A percentile compares a stretch with the other conserved stretches of the same genome.
phyloP scores from a whole-genome alignment of 169 alveolate species.

The Plasmodium cynomolgi region DNA sequence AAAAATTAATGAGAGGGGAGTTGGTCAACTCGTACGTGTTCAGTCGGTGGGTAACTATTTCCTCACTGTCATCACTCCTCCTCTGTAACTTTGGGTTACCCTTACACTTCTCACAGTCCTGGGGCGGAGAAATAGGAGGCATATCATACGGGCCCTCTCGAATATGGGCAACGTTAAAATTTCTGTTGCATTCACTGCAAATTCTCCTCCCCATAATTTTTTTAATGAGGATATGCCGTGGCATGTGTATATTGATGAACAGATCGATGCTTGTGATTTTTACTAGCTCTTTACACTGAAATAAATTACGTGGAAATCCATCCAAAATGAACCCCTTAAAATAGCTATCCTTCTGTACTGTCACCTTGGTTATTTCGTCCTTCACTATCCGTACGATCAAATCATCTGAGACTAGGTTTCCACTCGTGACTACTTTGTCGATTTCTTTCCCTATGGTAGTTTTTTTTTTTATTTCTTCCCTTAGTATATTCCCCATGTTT shows the following conservation, averaged over 20 bases:
- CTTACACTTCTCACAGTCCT: conserved; percentile 21
- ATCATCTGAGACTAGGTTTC: conserved; percentile 25
- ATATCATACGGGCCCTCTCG: conserved; percentile 9
- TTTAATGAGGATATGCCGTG: conserved; percentile 24
- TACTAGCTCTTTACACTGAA: conserved; percentile 28
- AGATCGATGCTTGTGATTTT: conserved; percentile 43
- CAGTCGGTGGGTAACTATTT: conserved; percentile 24
- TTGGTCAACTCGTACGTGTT: conserved; percentile 18
- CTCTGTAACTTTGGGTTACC: conserved; percentile 22
- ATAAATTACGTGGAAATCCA: conserved; percentile 52
- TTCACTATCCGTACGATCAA: conserved; percentile 23
- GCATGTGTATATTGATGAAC: conserved; percentile 47
- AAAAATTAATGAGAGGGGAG: conserved; percentile 32
- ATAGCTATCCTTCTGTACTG: neutral
- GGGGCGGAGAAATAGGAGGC: conserved; percentile 55
- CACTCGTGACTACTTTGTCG: conserved; percentile 33
- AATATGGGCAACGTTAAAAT: conserved; percentile 45
- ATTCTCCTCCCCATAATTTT: conserved; percentile 59
- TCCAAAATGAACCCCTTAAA: conserved; percentile 68
- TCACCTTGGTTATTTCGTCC: conserved; percentile 30
- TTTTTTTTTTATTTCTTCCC: conserved; percentile 60
- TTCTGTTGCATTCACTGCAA: conserved; percentile 14
- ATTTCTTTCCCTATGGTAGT: conserved; percentile 32
- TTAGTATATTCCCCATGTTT: conserved; percentile 47
- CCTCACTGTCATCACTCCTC: conserved; percentile 53